Conservation (phyloP, 495 filamentous ascomycete genomes). For the Trichocladium antarcticum region DNA sequence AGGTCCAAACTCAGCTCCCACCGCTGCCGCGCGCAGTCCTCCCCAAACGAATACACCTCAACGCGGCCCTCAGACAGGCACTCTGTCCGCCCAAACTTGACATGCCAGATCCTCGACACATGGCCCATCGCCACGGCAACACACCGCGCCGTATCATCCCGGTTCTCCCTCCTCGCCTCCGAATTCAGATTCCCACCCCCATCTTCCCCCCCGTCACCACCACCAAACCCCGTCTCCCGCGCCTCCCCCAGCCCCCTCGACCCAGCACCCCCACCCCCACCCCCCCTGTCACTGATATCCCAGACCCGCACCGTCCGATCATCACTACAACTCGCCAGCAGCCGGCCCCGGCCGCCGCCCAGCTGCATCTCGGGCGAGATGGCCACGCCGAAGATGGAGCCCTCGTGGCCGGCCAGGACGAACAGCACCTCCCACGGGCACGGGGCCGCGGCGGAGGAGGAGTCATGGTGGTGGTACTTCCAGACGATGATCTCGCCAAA, state of each 20-base stretch:
- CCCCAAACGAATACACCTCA: constrained; percentile 60
- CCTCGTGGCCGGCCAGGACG: constrained; percentile 80
- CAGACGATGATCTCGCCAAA: constrained; percentile 90
- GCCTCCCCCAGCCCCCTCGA: constrained; percentile 19
- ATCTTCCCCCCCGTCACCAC: no score
- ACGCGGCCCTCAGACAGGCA: constrained; percentile 14
- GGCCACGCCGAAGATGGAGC: constrained; percentile 79
- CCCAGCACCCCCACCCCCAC: neutral
- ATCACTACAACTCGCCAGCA: constrained; percentile 89
- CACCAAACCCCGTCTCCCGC: constrained; percentile 42
- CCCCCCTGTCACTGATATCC: constrained; percentile 36
- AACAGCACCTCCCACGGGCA: constrained; percentile 44
- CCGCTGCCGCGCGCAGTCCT: constrained; percentile 60
- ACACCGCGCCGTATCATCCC: constrained; percentile 19
- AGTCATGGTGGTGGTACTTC: constrained; percentile 53
- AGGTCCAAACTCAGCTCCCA: constrained; percentile 48
- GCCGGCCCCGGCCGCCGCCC: constrained; percentile 32
- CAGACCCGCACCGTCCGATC: constrained; percentile 85
- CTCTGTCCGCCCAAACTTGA: constrained; percentile 43
- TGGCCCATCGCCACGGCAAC: constrained; percentile 73
- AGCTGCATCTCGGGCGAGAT: constrained; percentile 52
- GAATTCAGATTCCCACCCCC: no score
- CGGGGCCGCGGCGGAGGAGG: neutral
- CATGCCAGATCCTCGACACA: constrained; percentile 77
- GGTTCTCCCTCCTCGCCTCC: constrained; percentile 16